Evolutionary conservation across 176 grass and related monocot species (phyloP), one percentile per base, ranked within the genome.

Genomic region (Hordeum vulgare): DNA sequence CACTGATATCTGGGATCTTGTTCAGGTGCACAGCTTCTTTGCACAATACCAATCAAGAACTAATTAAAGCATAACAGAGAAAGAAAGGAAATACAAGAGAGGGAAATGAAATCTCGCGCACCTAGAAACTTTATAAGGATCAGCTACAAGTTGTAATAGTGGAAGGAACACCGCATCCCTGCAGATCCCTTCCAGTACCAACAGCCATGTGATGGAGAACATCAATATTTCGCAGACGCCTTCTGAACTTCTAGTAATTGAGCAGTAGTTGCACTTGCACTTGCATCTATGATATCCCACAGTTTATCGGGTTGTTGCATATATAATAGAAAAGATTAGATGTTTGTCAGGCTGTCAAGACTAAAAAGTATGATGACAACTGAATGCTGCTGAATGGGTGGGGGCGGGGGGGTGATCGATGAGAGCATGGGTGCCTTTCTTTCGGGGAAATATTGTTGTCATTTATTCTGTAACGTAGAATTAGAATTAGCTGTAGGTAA

Each of bases 401-500:
- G n/a, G n/a, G n/a, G n/a, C n/a, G n/a, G n/a, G n/a, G 65, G 25
- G 5, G 34, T 51, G 33, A 66, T 80, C 37, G 28, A 61, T 51
- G 76, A 85, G 26, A 85, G 29, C 82, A 76, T 45, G 29, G 61
- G 75, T 85, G 21, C 49, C 9, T 70, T 37, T 84, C 9, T 47
- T 63, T 5, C 5, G 8, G 71, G 27, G 57, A 79, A 70, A 54
- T 61, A 24, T 27, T 41, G 53, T n/a, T 76, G 82, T 25, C 31
- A 58, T 51, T 84, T 45, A 61, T 34, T 61, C 28, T 71, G 63
- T 71, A 81, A 34, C 73, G 24, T 71, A 85, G 71, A 76, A 82
- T 24, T 70, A 85, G 72, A 33, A 67, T 39, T 82, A 82, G 83
- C 1, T 44, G 64, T 85, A 85, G 58, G 71, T 85, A 56, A 76